phyloP scores from a whole-genome alignment of 257 asterid species.

The Ballota nigra region DNA sequence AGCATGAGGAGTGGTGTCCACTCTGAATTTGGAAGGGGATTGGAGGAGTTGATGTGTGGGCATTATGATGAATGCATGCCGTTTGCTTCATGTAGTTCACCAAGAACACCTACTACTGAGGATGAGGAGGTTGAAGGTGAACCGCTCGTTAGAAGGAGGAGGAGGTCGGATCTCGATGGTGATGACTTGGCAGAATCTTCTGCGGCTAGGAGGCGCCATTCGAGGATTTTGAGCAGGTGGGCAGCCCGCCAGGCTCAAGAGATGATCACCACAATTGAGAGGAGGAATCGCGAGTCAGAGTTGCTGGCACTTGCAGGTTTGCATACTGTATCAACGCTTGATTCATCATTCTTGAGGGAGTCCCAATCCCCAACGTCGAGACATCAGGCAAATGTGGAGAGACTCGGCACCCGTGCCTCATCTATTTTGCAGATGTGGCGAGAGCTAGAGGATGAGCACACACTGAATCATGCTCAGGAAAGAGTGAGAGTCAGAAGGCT shows the following conservation, averaged over 20 bases:
- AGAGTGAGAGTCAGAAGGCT: conserved; percentile 76
- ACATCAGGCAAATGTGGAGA: conserved; percentile 75
- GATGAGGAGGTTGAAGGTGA: conserved; percentile 72
- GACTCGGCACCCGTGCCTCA: conserved; percentile 73
- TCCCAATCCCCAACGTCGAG: conserved; percentile 76
- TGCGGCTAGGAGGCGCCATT: conserved; percentile 77
- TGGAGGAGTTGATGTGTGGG: conserved; percentile 76
- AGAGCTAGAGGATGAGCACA: conserved; percentile 86
- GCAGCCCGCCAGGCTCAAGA: conserved; percentile 89
- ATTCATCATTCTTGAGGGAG: conserved; percentile 87
- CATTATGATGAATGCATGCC: conserved; percentile 77
- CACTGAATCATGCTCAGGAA: conserved; percentile 58
- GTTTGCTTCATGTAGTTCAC: conserved; percentile 71
- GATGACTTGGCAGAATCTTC: conserved; percentile 82
- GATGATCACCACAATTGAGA: conserved; percentile 86
- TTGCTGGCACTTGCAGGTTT: conserved; percentile 84
- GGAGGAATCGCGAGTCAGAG: conserved; percentile 87
- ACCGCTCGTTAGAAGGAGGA: conserved; percentile 66
- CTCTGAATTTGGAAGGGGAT: conserved; percentile 66
- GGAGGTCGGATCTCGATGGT: conserved; percentile 80
- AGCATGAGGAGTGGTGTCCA: conserved; percentile 51
- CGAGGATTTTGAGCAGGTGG: conserved; percentile 81
- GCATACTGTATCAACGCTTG: conserved; percentile 84
- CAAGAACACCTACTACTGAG: conserved; percentile 43
- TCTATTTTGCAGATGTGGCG: conserved; percentile 95